Evolutionary conservation across 2,329 filamentous ascomycete genomes (phyloP), one percentile per base, ranked within the genome.

Genomic region (Penicillium verrucosum): DNA sequence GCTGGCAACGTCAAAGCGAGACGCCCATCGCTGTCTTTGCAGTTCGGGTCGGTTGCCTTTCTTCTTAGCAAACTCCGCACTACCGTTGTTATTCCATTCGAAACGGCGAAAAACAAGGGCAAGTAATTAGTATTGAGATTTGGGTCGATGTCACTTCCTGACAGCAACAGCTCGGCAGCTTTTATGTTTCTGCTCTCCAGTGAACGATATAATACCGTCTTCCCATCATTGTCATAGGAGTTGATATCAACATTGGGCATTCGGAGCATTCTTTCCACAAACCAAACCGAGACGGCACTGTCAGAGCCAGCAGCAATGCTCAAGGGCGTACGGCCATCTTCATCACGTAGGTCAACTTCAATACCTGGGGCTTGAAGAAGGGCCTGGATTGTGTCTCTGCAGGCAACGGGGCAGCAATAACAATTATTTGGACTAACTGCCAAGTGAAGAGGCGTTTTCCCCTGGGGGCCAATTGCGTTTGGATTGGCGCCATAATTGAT

Each of bases 91-190:
- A 18, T 29, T 11, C 16, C 10, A 12, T 18, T 12, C 41, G 16
- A 29, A 43, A 43, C 41, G 16, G 41, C 41, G 10, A 29, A 43
- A 43, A 43, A 43, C 41, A 43, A 29, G 6, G 41, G 41, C 25
- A 43, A 43, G 16, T 29, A 10, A 10, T 5, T 18, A 25, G 41
- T 43, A 29, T 43, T 43, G 4, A n/a, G 16, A 29, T 43, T 43
- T 10, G 41, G 41, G 10, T 18, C 6, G 5, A 43, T 18, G 23
- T 29, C 16, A 27, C 16, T 7, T 25, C 18, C 25, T 10, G 25
- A 43, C 9, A 43, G 25, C 16, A 43, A 29, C 5, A 47, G 44
- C 21, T 34, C 4, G 12, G 29, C 14, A 21, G 21, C 6, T 16
- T 4, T 23, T 7, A 16, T 23, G 44, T 47, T 47, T 36, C 21